Evolutionary conservation across 1,139 yeast genomes (phyloP).

Genomic region (Hansenula sp.): DNA sequence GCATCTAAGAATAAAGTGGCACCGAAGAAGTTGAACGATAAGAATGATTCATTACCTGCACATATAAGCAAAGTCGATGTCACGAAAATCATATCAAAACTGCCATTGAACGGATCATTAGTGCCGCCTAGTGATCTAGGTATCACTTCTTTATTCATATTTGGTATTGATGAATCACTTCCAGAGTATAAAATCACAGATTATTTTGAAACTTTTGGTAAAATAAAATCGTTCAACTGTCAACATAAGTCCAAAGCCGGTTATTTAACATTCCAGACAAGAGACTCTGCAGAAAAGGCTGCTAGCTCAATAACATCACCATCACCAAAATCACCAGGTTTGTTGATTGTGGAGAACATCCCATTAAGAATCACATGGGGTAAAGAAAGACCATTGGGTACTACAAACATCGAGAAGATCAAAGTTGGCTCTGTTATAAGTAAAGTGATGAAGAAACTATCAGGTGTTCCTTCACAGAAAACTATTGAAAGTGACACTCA

Average conservation of each 20-base stretch:
- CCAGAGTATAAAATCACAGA: slow-evolving; percentile 58
- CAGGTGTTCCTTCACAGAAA: neutral
- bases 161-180: slow-evolving; percentile 65
- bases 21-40: slow-evolving; percentile 8
- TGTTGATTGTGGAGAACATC: slow-evolving; percentile 37
- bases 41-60: slow-evolving; percentile 12
- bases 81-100: slow-evolving; percentile 43
- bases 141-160: slow-evolving; percentile 59
- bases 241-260: slow-evolving; percentile 66
- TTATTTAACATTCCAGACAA: slow-evolving; percentile 47
- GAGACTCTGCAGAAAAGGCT: slow-evolving; percentile 52
- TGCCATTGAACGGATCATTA: slow-evolving; percentile 61
- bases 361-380: slow-evolving; percentile 72
- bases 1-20: slow-evolving; percentile 11
- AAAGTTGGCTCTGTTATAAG: slow-evolving; percentile 52
- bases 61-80: slow-evolving; percentile 38
- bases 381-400: slow-evolving; percentile 47
- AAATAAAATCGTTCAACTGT: slow-evolving; percentile 45
- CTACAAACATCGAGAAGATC: slow-evolving; percentile 41
- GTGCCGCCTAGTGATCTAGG: slow-evolving; percentile 38
- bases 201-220: slow-evolving; percentile 42
- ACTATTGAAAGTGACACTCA: neutral
- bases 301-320: slow-evolving; percentile 34
- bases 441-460: slow-evolving; percentile 52
- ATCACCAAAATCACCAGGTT: slow-evolving; percentile 28